A percentile compares a stretch with the other conserved stretches of the same genome.
Evolutionary conservation across 1,284 basidiomycete genomes (phyloP).

Genomic region (Ustilago bromivora): DNA sequence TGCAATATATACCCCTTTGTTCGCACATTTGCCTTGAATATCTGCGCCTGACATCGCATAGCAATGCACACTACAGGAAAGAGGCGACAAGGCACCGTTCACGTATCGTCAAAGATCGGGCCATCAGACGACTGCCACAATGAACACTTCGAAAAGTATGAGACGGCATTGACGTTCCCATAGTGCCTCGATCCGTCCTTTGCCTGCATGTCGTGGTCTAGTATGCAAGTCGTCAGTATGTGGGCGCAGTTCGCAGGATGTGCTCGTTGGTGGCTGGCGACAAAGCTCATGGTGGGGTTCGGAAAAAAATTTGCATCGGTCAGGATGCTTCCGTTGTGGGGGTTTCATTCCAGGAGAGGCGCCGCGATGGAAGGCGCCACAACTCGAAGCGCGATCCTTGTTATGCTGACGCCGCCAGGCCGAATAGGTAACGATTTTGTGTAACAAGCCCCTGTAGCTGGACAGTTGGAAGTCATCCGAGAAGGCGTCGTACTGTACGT

Average conservation of each 20-base stretch:
- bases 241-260: neutral
- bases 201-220: too few species aligned
- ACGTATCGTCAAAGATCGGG: neutral
- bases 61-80: neutral
- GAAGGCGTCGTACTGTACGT: neutral
- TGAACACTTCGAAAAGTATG: too few species aligned
- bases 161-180: too few species aligned
- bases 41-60: neutral
- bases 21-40: neutral
- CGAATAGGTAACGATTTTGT: neutral
- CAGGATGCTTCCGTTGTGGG: neutral
- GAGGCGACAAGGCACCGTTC: neutral
- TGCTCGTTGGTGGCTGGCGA: neutral
- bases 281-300: neutral
- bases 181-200: too few species aligned
- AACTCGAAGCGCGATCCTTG: neutral
- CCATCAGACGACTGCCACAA: neutral
- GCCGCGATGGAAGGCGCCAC: neutral
- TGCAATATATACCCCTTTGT: conserved; percentile 1
- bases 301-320: neutral
- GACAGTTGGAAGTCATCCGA: neutral
- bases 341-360: neutral
- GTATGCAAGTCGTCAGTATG: neutral
- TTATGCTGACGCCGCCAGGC: neutral
- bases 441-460: neutral